phyloP scores from a whole-genome alignment of 768 basidiomycete genomes.

The Cantharellus cinnabarinus region DNA sequence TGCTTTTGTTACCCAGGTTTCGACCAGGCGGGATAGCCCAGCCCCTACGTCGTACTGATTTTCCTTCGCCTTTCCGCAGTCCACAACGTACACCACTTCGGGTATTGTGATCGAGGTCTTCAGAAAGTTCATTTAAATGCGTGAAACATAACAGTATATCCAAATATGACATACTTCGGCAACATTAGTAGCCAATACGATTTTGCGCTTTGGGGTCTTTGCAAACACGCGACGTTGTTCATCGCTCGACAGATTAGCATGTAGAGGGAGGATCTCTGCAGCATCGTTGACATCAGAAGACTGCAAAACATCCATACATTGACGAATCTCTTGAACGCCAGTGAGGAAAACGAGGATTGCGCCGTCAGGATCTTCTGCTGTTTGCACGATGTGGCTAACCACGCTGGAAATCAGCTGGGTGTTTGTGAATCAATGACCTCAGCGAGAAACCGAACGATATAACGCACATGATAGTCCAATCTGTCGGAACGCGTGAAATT shows the following conservation, averaged over 20 bases:
- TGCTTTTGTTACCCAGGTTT: slow-evolving; percentile 60
- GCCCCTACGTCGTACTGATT: slow-evolving; percentile 47
- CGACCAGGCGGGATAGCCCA: slow-evolving; percentile 54
- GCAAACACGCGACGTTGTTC: slow-evolving; percentile 69
- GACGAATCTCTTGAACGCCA: slow-evolving; percentile 75
- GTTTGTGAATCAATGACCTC: background rate
- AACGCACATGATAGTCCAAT: slow-evolving; percentile 50
- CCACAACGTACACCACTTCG: slow-evolving; percentile 70
- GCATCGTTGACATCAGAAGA: slow-evolving; percentile 17
- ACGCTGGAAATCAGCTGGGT: slow-evolving; percentile 43
- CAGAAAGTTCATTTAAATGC: background rate
- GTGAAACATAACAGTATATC: background rate
- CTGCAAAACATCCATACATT: slow-evolving; percentile 45
- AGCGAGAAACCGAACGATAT: background rate
- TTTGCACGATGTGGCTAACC: slow-evolving; percentile 39
- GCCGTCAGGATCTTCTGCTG: slow-evolving; percentile 24
- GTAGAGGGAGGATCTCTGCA: slow-evolving; percentile 51
- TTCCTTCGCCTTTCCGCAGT: slow-evolving; percentile 74
- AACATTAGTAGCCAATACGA: slow-evolving; percentile 80
- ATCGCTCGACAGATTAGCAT: slow-evolving; percentile 69
- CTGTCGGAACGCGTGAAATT: slow-evolving; percentile 37
- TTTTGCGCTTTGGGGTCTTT: slow-evolving; percentile 45
- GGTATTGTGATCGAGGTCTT: slow-evolving; percentile 84
- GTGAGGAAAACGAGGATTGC: slow-evolving; percentile 77
- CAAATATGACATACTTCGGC: slow-evolving; percentile 41